Base-by-base conservation (phyloP, 148 eudicot genomes). In the Rhododendron mucronatum region DNA sequence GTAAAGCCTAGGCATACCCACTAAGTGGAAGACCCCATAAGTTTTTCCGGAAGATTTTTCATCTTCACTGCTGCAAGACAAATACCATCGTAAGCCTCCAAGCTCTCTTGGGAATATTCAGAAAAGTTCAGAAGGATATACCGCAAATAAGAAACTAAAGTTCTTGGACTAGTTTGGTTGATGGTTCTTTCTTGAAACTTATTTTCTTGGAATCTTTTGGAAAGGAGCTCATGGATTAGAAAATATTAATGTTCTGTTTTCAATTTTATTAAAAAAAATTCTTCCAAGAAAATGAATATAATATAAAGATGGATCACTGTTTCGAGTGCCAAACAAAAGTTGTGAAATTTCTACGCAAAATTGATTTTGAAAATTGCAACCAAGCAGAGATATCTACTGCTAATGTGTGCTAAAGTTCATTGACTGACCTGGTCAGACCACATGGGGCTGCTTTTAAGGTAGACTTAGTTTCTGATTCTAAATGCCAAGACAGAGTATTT, bases 401-500 rank as follows among this genome's bases (percentile, higher is more conserved):
- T 5, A 59, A 23, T 81, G 79, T 16, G 39, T 23, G 21, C 44
- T 48, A 6, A 78, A 78, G 20, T 55, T 63, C 85, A 28, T 47
- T 35, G 78, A 86, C 92, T 85, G 86, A 95, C 99, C 98, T 95
- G 86, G 85, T 82, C 84, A 90, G 87, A 80, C 92, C 89, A 84
- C 86, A 89, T 74, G 92, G 90, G 83, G 90, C 87, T 26, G 94
- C 93, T 90, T 91, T 93, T 84, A 91, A 65, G 47, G 98, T 91
- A 65, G 96, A 87, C 88, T 91, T 92, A 30, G 94, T 89, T 80
- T 91, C 99, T 74, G 98, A 93, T 86, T 93, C 97, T 71, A 97
- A 87, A 93, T 95, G 99, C 99, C 99, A 95, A 53, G 96, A 95
- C 51, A 95, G 95, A 83, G 95, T 95, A 69, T 91, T 95, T 86